These are phyloP conservation scores for Phytophthora citrophthora DNA, from an alignment of 352 stramenopile species.

Conservation along the genomic window DNA sequence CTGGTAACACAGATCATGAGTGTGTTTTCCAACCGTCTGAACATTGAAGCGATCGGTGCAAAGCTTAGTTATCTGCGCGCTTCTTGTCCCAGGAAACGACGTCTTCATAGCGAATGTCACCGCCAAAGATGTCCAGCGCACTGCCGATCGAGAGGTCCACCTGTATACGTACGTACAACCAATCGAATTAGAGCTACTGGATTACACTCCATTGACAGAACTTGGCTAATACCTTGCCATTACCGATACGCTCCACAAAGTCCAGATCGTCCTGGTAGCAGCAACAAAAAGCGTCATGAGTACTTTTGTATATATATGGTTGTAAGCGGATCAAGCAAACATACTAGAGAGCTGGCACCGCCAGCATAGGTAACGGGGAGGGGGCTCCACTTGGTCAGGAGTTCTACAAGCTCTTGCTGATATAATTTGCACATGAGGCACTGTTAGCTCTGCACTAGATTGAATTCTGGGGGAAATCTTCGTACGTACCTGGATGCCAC, in stretches of 20 bases:
- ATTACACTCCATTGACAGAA: background rate
- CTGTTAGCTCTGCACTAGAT: background rate
- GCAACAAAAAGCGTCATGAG: conserved; percentile 1
- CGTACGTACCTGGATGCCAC: conserved; percentile 88
- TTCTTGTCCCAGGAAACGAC: conserved; percentile 92
- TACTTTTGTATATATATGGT: background rate
- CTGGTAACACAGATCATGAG: too few relatives aligned
- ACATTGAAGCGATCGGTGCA: background rate
- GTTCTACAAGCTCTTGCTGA: conserved; percentile 94
- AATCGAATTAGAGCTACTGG: background rate
- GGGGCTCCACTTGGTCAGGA: conserved; percentile 92
- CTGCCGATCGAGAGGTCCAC: conserved; percentile 99
- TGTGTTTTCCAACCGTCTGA: background rate
- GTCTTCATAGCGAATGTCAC: conserved; percentile 93
- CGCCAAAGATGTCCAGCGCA: conserved; percentile 97
- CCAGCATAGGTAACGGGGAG: conserved; percentile 98
- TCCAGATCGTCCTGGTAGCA: conserved; percentile 91
- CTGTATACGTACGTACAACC: conserved; percentile 22
- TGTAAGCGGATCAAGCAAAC: conserved; percentile 2
- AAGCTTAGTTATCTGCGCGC: conserved; percentile 18
- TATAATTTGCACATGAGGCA: background rate
- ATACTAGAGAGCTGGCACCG: conserved; percentile 90
- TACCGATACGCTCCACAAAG: conserved; percentile 92
- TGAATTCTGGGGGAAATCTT: background rate
- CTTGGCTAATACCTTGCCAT: conserved; percentile 68